Evolutionary conservation across 305 asterid genomes (phyloP), one percentile per base, ranked within the genome.

Genomic region (Coffea humblotiana): DNA sequence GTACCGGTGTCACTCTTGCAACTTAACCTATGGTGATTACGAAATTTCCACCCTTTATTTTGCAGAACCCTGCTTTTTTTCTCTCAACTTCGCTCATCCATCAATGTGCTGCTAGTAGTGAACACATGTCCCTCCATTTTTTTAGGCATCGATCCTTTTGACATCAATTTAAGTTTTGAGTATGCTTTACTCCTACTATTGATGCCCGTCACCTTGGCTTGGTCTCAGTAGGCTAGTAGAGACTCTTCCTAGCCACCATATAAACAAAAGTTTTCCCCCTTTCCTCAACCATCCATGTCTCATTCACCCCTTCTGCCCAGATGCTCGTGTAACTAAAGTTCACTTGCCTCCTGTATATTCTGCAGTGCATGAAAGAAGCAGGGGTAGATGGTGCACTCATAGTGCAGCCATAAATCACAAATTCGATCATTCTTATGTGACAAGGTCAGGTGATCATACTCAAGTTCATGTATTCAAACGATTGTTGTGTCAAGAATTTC

Each of bases 381-480:
- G 95, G 90, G 16, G 97, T 95, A 29, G 97, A 89, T 85, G 98
- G 95, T 76, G 97, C 98, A 51, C 91, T 94, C 81, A 89, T 94
- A 80, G 98, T 95, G 86, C 98, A 95, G 86, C 98, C 58, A 93
- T 93, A 72, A 93, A 91, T 85, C 94, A 94, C 78, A 91, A 87
- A 86, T 93, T 91, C 76, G 97, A 95, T 89, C 98, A 95, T 91
- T 95, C 98, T 69, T 93, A 93, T 78, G 94, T 93, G 67, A 88
- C 98, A 3, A 95, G 98, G 98, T 92, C 84, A 76, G 88, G 79
- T 86, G 74, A 69, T 77, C 29, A 9, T 69, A 75, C 61, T 78
- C 35, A 67, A 70, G 16, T 43, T 18, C 47, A 27, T 56, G 7
- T 14, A 6, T 72, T 52, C 71, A 40, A 25, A 15, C 18, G 23